Evolutionary conservation across 2,329 filamentous ascomycete species (phyloP), one percentile per base, ranked within the genome.

Genomic region (Fusarium sarcochroum): DNA sequence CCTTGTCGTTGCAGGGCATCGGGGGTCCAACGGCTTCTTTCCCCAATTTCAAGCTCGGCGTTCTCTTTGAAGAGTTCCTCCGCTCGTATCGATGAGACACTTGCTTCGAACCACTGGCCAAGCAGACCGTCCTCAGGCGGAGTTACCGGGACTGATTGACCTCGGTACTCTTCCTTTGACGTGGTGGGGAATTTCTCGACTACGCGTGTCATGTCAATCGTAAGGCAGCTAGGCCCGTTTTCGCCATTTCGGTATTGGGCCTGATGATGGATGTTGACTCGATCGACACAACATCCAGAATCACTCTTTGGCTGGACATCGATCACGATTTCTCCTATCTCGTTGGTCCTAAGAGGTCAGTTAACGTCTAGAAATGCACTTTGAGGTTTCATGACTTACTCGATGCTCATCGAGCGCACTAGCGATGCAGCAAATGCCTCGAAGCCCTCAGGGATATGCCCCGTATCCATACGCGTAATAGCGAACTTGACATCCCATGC

Each of bases 401-500:
- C 56, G 11, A 76, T 58, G 6, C 42, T 54, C 27, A 77, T 47
- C 7, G 74, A 72, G 8, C 59, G 53, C 3, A 76, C 63, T 8
- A 78, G 41, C 2, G 48, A 57, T 15, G 63, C 18, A 15, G 72
- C 70, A 47, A 76, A 73, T 6, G 18, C 20, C 35, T 38, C 50
- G 23, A 76, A 68, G 6, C 32, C 55, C 8, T 57, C 25, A 6
- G 73, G 68, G 13, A 53, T 44, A 6, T 68, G 55, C 23, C 65
- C 56, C 17, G 62, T 46, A 15, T 41, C 46, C 1, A 60, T 58
- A 7, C 64, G 70, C 7, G 56, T 68, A 11, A 69, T 55, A n/a
- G 57, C 62, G 15, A 78, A 50, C 17, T 76, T 73, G 27, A 79
- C 57, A 46, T 79, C 78, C 78, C 78, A 80, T 1, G 77, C 72